phyloP scores from a whole-genome alignment of 192 early-diverging fungal species.

The Mortierella alpina region DNA sequence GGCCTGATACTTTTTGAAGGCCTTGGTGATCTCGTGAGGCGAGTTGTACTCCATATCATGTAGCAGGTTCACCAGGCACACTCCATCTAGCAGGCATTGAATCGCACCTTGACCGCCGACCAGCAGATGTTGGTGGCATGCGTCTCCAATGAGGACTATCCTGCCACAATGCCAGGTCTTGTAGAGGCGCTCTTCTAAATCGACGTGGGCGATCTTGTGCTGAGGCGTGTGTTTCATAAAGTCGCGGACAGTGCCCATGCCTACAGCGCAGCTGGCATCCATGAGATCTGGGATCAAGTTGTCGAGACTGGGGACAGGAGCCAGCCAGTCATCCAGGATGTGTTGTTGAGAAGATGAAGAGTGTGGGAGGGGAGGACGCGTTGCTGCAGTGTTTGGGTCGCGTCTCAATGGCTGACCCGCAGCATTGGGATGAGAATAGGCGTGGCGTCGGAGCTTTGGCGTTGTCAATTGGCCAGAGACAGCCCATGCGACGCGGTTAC shows the following conservation, averaged over 20 bases:
- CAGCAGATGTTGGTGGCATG: constrained; percentile 19
- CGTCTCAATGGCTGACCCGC: neutral
- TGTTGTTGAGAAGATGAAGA: constrained; percentile 9
- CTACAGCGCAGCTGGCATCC: constrained; percentile 12
- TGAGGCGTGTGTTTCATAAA: constrained; percentile 23
- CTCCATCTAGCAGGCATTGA: constrained; percentile 27
- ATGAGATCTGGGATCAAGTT: constrained; percentile 6
- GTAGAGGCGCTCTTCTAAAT: constrained; percentile 24
- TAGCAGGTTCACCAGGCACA: constrained; percentile 34
- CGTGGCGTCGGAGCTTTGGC: constrained; percentile 9
- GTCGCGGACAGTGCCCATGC: constrained; percentile 19
- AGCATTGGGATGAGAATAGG: neutral
- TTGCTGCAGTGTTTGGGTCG: neutral
- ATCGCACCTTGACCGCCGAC: constrained; percentile 26
- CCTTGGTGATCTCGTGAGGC: constrained; percentile 23
- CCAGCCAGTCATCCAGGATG: constrained; percentile 18
- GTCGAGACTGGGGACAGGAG: neutral
- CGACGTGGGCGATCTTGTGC: constrained; percentile 1
- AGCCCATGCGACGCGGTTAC: constrained; percentile 18
- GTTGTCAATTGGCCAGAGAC: constrained; percentile 3
- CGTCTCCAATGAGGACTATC: constrained; percentile 38
- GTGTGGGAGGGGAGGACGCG: neutral
- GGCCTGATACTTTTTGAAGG: constrained; percentile 30
- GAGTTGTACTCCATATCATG: constrained; percentile 40
- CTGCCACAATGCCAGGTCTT: constrained; percentile 35